phyloP scores from a whole-genome alignment of 805 yeast genomes.

The Candida anglica region DNA sequence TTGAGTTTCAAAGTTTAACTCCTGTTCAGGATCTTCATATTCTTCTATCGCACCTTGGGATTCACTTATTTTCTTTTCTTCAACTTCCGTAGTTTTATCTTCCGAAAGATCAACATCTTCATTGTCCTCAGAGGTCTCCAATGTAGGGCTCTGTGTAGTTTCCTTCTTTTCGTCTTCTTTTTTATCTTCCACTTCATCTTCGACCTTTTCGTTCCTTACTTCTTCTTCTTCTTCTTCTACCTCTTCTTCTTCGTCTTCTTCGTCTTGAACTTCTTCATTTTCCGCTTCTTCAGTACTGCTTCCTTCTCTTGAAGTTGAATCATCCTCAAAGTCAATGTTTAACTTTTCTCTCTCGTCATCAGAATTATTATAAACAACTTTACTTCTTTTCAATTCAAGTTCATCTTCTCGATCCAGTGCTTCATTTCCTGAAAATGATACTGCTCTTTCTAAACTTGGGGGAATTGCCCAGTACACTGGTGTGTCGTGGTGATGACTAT shows the following conservation, averaged over 20 bases:
- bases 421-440: neutral
- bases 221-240: conserved; percentile 1
- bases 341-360: neutral
- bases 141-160: neutral
- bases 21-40: neutral
- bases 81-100: neutral
- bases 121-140: neutral
- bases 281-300: neutral
- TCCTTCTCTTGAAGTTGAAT: neutral
- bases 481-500: neutral
- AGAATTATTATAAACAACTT: neutral
- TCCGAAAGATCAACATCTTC: neutral
- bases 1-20: neutral
- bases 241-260: conserved; percentile 3
- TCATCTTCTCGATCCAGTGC: neutral
- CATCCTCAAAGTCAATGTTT: neutral
- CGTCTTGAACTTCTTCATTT: neutral
- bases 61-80: neutral
- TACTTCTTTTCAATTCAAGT: neutral
- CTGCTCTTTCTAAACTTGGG: neutral
- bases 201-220: neutral
- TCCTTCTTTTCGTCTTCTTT: too few species aligned
- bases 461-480: neutral
- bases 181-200: conserved; percentile 1
- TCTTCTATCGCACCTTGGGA: neutral